Evolutionary conservation across 805 yeast species (phyloP), one percentile per base, ranked within the genome.

Genomic region (Candida golubevii): DNA sequence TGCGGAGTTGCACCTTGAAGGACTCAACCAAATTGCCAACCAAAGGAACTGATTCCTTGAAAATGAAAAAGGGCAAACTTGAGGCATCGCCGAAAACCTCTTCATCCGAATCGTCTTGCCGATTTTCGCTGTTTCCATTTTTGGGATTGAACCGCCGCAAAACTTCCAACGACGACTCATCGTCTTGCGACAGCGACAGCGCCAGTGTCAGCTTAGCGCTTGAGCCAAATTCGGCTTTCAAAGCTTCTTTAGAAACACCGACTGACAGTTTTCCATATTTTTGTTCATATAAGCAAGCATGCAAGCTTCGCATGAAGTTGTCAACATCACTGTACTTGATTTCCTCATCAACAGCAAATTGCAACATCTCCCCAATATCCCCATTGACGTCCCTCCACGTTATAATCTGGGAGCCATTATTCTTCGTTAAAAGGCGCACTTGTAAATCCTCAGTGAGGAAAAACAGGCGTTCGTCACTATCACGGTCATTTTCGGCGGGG

Each of bases 381-480:
- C 96, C 97, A 36, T 80, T 81, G 32, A 80, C 59, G 61, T 93
- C 96, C 11, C 67, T 72, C 98, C 98, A 91, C 0, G 83, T 71
- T 26, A 91, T 75, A 1, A 82, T 79, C 33, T 72, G 66, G 4
- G 75, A 67, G 1, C 83, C 85, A 32, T 79, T 77, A 34, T 69
- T 63, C 42, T 76, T 75, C 45, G 76, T 70, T 45, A 70, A 71
- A 45, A 77, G 72, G 46, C 79, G 72, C 39, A 90, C 69, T 33
- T 74, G 67, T 44, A 91, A 66, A 3, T 76, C 76, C 47, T 78
- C 79, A 51, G 79, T 79, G 28, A 93, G 75, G 29, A 81, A 66
- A 55, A 85, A 90, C 12, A 77, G 67, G 77, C 90, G 79, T 57
- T 88, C 90, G 56, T 85, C 93, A 35, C 69, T 65, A 18, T 57